A percentile compares a stretch with the other conserved stretches of the same genome.
These are phyloP conservation scores for Penicillium sp. DNA, from an alignment of 2,329 filamentous ascomycete species.

Conservation along the genomic window DNA sequence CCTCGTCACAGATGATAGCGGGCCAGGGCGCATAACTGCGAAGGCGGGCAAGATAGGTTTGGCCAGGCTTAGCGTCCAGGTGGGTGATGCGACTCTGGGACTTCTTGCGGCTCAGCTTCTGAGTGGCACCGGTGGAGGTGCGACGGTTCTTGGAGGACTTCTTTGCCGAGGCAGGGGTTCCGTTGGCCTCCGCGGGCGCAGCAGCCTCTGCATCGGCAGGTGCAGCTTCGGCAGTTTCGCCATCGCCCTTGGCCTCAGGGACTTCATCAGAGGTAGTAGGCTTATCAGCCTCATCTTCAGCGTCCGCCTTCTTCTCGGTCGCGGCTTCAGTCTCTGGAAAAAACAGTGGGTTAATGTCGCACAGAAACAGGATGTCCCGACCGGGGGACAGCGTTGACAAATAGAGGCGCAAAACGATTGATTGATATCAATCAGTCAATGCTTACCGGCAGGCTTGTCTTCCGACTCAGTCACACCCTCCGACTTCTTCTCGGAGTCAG, in stretches of 20 bases:
- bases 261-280: constrained; percentile 24
- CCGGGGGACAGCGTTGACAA: background rate
- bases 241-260: constrained; percentile 30
- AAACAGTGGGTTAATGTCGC: constrained; percentile 22
- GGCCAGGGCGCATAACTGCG: constrained; percentile 96
- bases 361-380: constrained; percentile 12
- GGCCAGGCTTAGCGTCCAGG: constrained; percentile 81
- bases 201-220: constrained; percentile 30
- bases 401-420: background rate
- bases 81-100: constrained; percentile 70
- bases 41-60: constrained; percentile 88
- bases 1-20: constrained; percentile 87
- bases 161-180: constrained; percentile 50
- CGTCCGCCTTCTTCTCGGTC: constrained; percentile 31
- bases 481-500: constrained; percentile 29
- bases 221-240: constrained; percentile 19
- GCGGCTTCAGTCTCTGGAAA: constrained; percentile 20
- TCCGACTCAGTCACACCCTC: constrained; percentile 24
- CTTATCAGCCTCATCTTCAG: constrained; percentile 32
- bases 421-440: background rate
- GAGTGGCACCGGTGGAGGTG: constrained; percentile 65
- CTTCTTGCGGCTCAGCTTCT: constrained; percentile 82
- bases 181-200: constrained; percentile 43
- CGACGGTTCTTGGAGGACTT: constrained; percentile 65
- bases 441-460: constrained; percentile 24